Evolutionary conservation across 768 basidiomycete genomes (phyloP).

Genomic region (Leccinum obscurum): DNA sequence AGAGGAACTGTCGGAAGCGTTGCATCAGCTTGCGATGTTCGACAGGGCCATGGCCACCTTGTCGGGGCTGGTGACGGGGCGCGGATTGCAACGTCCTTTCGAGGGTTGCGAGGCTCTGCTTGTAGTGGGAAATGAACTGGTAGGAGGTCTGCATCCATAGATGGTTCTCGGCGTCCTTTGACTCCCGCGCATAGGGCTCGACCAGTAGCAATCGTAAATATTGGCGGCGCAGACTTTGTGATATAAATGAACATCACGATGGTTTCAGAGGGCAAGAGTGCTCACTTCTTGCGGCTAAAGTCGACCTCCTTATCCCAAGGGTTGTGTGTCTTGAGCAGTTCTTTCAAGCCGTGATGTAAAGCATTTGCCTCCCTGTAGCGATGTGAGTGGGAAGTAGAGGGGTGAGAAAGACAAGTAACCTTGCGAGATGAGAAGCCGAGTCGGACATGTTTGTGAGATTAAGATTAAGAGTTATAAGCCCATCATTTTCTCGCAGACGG

Average conservation of each 20-base stretch:
- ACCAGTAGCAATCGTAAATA: slow-evolving; percentile 69
- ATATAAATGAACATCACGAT: slow-evolving; percentile 4
- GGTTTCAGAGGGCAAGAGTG: slow-evolving; percentile 4
- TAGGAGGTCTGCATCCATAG: slow-evolving; percentile 95
- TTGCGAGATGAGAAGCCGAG: slow-evolving; percentile 39
- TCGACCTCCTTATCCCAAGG: slow-evolving; percentile 89
- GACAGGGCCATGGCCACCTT: slow-evolving; percentile 58
- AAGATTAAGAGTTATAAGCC: slow-evolving; percentile 21
- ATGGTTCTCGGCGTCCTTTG: slow-evolving; percentile 77
- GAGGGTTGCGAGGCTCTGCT: slow-evolving; percentile 66
- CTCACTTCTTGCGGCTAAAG: slow-evolving; percentile 83
- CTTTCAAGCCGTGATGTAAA: slow-evolving; percentile 73
- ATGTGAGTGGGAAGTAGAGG: slow-evolving; percentile 13
- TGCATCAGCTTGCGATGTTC: slow-evolving; percentile 86
- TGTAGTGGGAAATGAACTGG: slow-evolving; percentile 79
- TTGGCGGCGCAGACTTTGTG: slow-evolving; percentile 61
- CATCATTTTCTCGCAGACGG: slow-evolving; percentile 27
- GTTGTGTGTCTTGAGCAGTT: slow-evolving; percentile 66
- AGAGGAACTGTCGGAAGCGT: slow-evolving; percentile 87
- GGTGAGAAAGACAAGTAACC: slow-evolving; percentile 20
- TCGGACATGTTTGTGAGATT: slow-evolving; percentile 38
- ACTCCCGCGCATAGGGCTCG: slow-evolving; percentile 68
- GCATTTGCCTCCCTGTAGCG: slow-evolving; percentile 71
- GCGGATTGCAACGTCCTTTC: slow-evolving; percentile 56
- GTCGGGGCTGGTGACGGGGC: slow-evolving; percentile 37